These are phyloP conservation scores for Monoraphidium neglectum DNA, from an alignment of 139 green algal species.

Conservation along the genomic window DNA sequence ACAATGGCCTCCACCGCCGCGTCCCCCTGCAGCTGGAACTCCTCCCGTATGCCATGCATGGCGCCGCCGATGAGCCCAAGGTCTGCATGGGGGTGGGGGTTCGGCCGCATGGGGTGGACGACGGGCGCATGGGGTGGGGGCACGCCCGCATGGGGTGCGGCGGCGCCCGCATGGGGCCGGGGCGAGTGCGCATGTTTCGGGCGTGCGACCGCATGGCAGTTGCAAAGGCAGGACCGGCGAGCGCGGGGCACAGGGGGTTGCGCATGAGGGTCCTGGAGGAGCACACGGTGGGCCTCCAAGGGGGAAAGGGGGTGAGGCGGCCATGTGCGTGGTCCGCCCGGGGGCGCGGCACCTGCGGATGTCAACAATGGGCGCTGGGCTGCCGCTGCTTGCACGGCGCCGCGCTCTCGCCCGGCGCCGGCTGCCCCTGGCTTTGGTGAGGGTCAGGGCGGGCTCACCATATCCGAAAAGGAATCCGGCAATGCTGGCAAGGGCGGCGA, in stretches of 20 bases:
- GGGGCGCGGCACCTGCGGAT: background rate
- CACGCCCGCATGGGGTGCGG: no score
- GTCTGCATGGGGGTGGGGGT: conserved; percentile 45
- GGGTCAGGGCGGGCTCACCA: conserved; percentile 22
- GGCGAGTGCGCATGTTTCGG: no score
- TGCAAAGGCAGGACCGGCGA: no score
- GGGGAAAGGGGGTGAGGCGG: no score
- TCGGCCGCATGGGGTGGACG: background rate
- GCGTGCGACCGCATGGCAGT: no score
- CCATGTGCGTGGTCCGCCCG: background rate
- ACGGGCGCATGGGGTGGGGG: background rate
- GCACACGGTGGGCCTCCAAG: no score
- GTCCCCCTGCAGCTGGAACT: conserved; percentile 46
- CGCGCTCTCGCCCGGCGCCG: background rate
- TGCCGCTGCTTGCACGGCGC: background rate
- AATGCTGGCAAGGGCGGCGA: conserved; percentile 63
- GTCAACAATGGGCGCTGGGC: background rate
- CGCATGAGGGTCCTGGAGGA: no score
- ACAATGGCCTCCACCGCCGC: conserved; percentile 64
- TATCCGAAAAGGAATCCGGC: conserved; percentile 83
- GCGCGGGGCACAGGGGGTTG: no score
- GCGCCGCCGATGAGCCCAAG: conserved; percentile 73
- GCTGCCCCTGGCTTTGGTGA: no score
- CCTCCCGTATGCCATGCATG: conserved; percentile 63
- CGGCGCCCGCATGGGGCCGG: no score